phyloP scores from a whole-genome alignment of 1,139 yeast genomes.

The Geotrichum citri-aurantii region DNA sequence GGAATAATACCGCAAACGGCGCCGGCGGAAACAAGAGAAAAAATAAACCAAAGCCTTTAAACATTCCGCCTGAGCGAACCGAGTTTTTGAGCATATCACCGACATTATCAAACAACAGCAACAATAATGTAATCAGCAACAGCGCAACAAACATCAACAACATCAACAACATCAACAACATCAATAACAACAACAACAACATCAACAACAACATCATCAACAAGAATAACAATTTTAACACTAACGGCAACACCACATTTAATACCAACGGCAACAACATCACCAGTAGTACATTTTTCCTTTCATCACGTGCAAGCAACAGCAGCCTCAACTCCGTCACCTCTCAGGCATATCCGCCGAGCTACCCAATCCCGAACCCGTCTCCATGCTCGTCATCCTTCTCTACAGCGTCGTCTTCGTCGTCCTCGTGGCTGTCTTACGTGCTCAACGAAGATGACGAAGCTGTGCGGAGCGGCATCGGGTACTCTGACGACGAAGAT shows the following conservation, averaged over 20 bases:
- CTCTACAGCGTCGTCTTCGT: neutral
- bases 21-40: slow-evolving; percentile 19
- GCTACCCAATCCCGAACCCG: neutral
- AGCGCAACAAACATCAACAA: no score
- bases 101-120: neutral
- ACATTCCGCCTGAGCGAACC: neutral
- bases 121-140: no score
- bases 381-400: neutral
- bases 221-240: slow-evolving; percentile 3
- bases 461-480: neutral
- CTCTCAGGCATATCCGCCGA: neutral
- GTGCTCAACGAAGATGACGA: neutral
- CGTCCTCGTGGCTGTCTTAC: neutral
- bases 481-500: neutral
- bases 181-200: slow-evolving; percentile 10
- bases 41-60: slow-evolving; percentile 21
- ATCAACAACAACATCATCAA: slow-evolving; percentile 1
- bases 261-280: slow-evolving; percentile 14
- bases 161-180: slow-evolving; percentile 11
- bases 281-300: slow-evolving; percentile 11
- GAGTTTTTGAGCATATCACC: neutral
- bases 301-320: neutral
- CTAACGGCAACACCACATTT: slow-evolving; percentile 10
- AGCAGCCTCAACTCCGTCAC: neutral
- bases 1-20: neutral